Percentiles rank a stretch among this genome's conserved stretches.
Conservation (phyloP, 768 basidiomycete genomes). For the Amanita phalloides region DNA sequence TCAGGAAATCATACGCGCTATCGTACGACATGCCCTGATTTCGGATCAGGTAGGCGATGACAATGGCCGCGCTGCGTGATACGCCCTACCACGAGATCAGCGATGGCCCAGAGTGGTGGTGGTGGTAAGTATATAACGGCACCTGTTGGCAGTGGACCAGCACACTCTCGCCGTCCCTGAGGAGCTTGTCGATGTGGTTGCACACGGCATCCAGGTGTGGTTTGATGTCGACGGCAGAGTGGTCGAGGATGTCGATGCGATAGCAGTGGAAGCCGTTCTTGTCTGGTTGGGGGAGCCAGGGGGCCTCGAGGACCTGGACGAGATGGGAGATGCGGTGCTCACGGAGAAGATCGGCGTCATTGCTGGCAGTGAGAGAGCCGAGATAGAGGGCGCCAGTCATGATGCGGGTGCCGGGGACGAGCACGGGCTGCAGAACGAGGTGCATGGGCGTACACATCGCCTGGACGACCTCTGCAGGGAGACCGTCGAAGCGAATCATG, state of each 20-base stretch:
- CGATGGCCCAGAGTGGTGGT: too few species aligned
- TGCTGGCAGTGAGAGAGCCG: constrained; percentile 49
- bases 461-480: constrained; percentile 68
- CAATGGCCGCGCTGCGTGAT: constrained; percentile 66
- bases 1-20: constrained; percentile 46
- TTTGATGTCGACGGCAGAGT: constrained; percentile 45
- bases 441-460: constrained; percentile 86
- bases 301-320: constrained; percentile 53
- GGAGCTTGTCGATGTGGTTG: constrained; percentile 49
- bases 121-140: too few species aligned
- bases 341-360: constrained; percentile 42
- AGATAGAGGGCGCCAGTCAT: constrained; percentile 51
- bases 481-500: constrained; percentile 74
- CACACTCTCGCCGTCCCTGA: constrained; percentile 52
- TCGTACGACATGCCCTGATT: constrained; percentile 67
- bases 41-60: constrained; percentile 76
- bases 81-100: constrained; percentile 32
- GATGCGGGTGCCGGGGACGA: constrained; percentile 14
- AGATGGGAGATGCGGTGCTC: constrained; percentile 39
- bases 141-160: constrained; percentile 75
- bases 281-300: constrained; percentile 44
- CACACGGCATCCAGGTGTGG: constrained; percentile 64
- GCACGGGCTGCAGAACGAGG: constrained; percentile 41
- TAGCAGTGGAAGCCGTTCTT: constrained; percentile 42
- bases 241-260: constrained; percentile 60